Conservation (phyloP, 306 rosid species). For the Malus domestica region ASM211411v1 NC_041797.1:3478501-3479000, state of each 20-base stretch:
- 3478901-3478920: slow-evolving; percentile 91
- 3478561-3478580: not conserved
- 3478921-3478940: slow-evolving; percentile 75
- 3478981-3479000: not conserved
- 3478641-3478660: slow-evolving; percentile 72
- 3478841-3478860: slow-evolving; percentile 87
- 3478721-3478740: not conserved
- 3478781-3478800: not conserved
- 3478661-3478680: slow-evolving; percentile 95
- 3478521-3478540: slow-evolving; percentile 42
- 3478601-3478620: not conserved
- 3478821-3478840: slow-evolving; percentile 59
- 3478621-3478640: not conserved
- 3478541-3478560: slow-evolving; percentile 44
- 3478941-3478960: slow-evolving; percentile 30
- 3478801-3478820: not conserved
- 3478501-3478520: slow-evolving; percentile 53
- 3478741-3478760: not conserved
- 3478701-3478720: slow-evolving; percentile 34
- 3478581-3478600: not conserved
- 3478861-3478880: slow-evolving; percentile 87
- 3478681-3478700: slow-evolving; percentile 98
- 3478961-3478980: not conserved
- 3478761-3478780: not conserved
- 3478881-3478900: slow-evolving; percentile 94